Evolutionary conservation across 352 stramenopile species (phyloP).

Genomic region (Aphanomyces astaci): DNA sequence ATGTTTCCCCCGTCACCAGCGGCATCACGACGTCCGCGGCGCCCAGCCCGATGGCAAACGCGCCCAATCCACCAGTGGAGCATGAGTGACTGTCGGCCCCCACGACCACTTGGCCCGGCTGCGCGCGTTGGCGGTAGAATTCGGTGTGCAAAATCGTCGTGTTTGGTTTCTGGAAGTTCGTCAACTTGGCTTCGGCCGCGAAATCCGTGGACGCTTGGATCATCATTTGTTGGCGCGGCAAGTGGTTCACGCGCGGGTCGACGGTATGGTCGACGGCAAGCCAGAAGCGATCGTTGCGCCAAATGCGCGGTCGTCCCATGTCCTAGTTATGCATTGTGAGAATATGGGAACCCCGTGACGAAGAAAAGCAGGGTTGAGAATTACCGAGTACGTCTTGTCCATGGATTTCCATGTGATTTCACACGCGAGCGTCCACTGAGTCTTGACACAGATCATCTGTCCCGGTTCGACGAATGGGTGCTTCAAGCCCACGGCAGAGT

Average conservation of each 20-base stretch:
- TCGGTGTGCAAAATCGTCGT: slow-evolving; percentile 83
- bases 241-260: slow-evolving; percentile 75
- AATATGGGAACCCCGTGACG: neutral
- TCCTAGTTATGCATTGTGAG: too few relatives aligned
- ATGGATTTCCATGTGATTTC: slow-evolving; percentile 87
- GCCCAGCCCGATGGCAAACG: slow-evolving; percentile 69
- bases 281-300: slow-evolving; percentile 83
- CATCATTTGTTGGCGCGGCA: slow-evolving; percentile 78
- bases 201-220: slow-evolving; percentile 81
- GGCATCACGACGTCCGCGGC: slow-evolving; percentile 78
- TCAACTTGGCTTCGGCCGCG: slow-evolving; percentile 64
- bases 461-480: slow-evolving; percentile 51
- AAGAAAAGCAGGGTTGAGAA: neutral
- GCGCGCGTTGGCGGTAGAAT: slow-evolving; percentile 77
- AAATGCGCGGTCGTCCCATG: slow-evolving; percentile 76
- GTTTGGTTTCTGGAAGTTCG: slow-evolving; percentile 80
- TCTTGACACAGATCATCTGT: slow-evolving; percentile 80
- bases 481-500: slow-evolving; percentile 64
- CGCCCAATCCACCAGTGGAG: slow-evolving; percentile 62
- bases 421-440: slow-evolving; percentile 74
- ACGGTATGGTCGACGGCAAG: slow-evolving; percentile 79
- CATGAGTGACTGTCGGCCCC: slow-evolving; percentile 75
- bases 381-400: slow-evolving; percentile 69
- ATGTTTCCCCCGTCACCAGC: slow-evolving; percentile 77
- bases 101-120: slow-evolving; percentile 77